Evolutionary conservation across 1,139 yeast species (phyloP).

Genomic region (Taphrina confusa): DNA sequence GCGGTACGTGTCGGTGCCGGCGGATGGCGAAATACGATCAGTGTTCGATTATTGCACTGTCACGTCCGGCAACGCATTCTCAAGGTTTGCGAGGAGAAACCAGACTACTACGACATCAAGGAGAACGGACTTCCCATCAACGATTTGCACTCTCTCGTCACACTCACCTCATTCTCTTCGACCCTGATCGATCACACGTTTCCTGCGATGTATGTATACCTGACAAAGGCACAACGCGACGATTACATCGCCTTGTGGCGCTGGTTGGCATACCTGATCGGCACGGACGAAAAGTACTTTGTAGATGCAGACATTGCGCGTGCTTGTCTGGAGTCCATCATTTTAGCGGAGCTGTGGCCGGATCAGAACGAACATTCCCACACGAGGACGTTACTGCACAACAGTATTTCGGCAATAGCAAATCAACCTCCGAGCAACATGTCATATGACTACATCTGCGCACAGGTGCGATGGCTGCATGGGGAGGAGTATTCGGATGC

Average conservation of each 20-base stretch:
- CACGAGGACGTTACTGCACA: conserved; percentile 21
- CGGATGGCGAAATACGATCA: conserved; percentile 31
- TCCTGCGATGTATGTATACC: conserved; percentile 29
- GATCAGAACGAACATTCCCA: conserved; percentile 9
- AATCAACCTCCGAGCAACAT: conserved; percentile 28
- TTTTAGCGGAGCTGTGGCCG: conserved; percentile 31
- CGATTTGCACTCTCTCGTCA: conserved; percentile 25
- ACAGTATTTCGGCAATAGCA: conserved; percentile 23
- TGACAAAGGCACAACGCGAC: conserved; percentile 25
- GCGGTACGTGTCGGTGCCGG: conserved; percentile 17
- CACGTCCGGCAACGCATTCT: conserved; percentile 25
- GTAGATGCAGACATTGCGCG: conserved; percentile 29
- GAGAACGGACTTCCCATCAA: conserved; percentile 31
- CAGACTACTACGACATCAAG: conserved; percentile 28
- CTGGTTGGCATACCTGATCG: conserved; percentile 26
- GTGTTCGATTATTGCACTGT: conserved; percentile 31
- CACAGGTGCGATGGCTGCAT: conserved; percentile 33
- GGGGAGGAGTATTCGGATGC: conserved; percentile 24
- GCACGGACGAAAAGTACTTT: conserved; percentile 27
- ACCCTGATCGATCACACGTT: conserved; percentile 28
- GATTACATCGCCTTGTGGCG: conserved; percentile 34
- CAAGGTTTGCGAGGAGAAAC: conserved; percentile 10
- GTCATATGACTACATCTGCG: conserved; percentile 28
- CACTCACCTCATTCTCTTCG: conserved; percentile 25
- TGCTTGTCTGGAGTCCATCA: conserved; percentile 28